Conservation (phyloP, 768 basidiomycete species). For the Termitomyces heimii region DNA sequence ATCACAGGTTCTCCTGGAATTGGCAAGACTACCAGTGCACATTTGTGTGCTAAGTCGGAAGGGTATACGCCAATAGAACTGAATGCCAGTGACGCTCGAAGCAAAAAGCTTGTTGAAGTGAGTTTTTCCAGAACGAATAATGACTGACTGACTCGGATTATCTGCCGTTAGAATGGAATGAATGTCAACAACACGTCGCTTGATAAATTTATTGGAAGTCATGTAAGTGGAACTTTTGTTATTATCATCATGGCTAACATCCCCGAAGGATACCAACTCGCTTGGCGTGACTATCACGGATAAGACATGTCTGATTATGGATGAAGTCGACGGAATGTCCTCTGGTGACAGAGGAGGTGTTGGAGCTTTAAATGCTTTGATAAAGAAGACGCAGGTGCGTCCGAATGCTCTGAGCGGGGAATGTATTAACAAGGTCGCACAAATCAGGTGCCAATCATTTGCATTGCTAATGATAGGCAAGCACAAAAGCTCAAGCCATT, state of each 20-base stretch:
- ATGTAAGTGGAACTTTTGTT: conserved; percentile 28
- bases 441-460: conserved; percentile 86
- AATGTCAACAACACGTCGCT: conserved; percentile 87
- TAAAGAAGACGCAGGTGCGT: conserved; percentile 84
- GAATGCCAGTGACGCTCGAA: conserved; percentile 93
- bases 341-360: conserved; percentile 96
- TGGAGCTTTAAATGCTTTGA: conserved; percentile 85
- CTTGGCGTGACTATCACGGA: conserved; percentile 72
- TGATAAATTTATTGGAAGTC: conserved; percentile 74
- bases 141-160: neutral
- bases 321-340: conserved; percentile 99
- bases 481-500: conserved; percentile 93
- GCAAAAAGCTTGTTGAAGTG: conserved; percentile 96
- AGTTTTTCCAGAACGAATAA: conserved; percentile 8
- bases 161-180: conserved; percentile 59
- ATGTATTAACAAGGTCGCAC: neutral
- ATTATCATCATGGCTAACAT: neutral
- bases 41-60: conserved; percentile 83
- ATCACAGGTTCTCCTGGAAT: conserved; percentile 95
- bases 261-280: conserved; percentile 49
- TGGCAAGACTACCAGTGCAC: conserved; percentile 95
- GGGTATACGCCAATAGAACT: conserved; percentile 93
- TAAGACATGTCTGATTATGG: conserved; percentile 91
- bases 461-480: conserved; percentile 88
- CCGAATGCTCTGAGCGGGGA: neutral